phyloP scores from a whole-genome alignment of 2,329 filamentous ascomycete species.

The Ascochyta koolunga region DNA sequence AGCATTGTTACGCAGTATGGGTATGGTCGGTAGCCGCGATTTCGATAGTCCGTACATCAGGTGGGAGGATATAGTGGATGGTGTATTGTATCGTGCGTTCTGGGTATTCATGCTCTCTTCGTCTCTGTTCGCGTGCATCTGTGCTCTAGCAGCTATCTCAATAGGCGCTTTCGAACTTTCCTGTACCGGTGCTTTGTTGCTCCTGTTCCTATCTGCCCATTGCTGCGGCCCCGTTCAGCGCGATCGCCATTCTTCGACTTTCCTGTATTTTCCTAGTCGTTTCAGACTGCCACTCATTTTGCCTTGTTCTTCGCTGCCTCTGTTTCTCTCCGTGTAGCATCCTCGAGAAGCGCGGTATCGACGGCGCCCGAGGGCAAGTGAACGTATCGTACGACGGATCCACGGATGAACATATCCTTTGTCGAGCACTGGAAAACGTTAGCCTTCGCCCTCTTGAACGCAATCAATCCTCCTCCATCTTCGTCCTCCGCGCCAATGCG shows the following conservation, averaged over 20 bases:
- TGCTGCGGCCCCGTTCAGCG: background rate
- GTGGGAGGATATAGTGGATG: background rate
- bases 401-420: conserved; percentile 95
- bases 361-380: conserved; percentile 83
- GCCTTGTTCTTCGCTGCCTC: conserved; percentile 47
- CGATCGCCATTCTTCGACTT: background rate
- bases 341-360: conserved; percentile 85
- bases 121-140: background rate
- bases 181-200: background rate
- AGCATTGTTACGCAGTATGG: background rate
- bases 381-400: conserved; percentile 90
- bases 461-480: too few relatives aligned
- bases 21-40: background rate
- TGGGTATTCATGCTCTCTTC: conserved; percentile 1
- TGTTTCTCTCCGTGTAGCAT: conserved; percentile 65
- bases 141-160: background rate
- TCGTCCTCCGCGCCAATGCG: too few relatives aligned
- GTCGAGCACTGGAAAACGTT: conserved; percentile 67
- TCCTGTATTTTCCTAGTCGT: background rate
- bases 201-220: background rate
- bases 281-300: conserved; percentile 31
- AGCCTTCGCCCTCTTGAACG: background rate
- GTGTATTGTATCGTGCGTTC: background rate
- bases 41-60: background rate
- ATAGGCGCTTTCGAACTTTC: background rate